Percentiles rank a stretch among this genome's conserved stretches.
phyloP scores from a whole-genome alignment of 1,284 basidiomycete species.

The Chalciporus sp. region DNA sequence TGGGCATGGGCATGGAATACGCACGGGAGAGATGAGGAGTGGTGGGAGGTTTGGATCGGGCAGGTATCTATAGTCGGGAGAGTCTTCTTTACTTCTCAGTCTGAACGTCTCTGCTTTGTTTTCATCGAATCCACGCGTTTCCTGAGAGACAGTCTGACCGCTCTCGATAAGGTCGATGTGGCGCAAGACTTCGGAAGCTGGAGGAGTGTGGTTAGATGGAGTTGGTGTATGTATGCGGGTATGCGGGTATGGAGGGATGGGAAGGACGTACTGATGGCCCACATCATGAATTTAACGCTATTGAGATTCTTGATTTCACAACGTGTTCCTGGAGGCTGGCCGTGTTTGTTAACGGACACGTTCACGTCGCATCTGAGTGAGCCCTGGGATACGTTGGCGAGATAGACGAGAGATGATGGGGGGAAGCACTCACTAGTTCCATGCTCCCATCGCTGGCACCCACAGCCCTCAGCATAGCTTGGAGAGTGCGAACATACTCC shows the following conservation, averaged over 20 bases:
- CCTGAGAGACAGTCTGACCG: conserved; percentile 64
- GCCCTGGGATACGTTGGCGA: conserved; percentile 54
- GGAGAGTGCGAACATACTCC: conserved; percentile 85
- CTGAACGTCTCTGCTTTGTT: conserved; percentile 78
- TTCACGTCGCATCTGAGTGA: conserved; percentile 96
- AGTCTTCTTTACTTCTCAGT: conserved; percentile 89
- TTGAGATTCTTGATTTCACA: conserved; percentile 99
- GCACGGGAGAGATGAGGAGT: conserved; percentile 64
- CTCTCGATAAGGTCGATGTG: conserved; percentile 64
- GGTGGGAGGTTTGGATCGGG: conserved; percentile 94
- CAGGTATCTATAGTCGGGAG: conserved; percentile 98
- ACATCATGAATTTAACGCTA: conserved; percentile 84
- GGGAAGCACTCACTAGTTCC: conserved; percentile 75
- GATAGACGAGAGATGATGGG: background rate
- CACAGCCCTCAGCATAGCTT: conserved; percentile 79
- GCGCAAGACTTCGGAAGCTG: conserved; percentile 71
- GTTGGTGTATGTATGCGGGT: background rate
- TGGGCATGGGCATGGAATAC: conserved; percentile 1
- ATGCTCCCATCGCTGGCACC: conserved; percentile 95
- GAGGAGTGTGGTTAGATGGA: background rate
- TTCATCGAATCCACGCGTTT: conserved; percentile 93
- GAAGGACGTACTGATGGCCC: conserved; percentile 75
- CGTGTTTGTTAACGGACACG: conserved; percentile 79
- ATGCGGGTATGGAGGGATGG: background rate
- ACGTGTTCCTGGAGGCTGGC: conserved; percentile 75